Evolutionary conservation across 768 basidiomycete species (phyloP).

Genomic region (Kwoniella sp.): DNA sequence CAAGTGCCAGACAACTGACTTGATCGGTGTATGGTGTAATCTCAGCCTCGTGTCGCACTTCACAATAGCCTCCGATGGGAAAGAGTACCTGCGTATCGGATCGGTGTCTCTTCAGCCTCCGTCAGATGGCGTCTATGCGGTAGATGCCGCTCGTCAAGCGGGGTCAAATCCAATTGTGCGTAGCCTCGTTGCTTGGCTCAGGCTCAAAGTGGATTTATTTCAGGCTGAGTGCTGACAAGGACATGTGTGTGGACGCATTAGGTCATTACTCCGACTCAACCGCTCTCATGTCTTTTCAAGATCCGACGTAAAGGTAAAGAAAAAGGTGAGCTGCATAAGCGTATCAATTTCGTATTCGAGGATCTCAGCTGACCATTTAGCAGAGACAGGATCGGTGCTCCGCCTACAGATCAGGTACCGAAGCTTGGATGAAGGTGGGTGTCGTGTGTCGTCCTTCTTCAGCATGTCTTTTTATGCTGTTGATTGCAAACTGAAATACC

Average conservation of each 20-base stretch:
- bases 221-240: no score
- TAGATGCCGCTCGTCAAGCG: constrained; percentile 20
- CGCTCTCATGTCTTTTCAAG: constrained; percentile 78
- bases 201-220: no score
- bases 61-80: constrained; percentile 77
- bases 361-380: not conserved
- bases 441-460: not conserved
- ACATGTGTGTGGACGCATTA: constrained; percentile 47
- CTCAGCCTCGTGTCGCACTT: constrained; percentile 84
- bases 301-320: constrained; percentile 70
- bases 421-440: constrained; percentile 75
- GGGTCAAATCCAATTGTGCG: not conserved
- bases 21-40: no score
- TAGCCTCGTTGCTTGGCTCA: not conserved
- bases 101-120: constrained; percentile 31
- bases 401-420: constrained; percentile 71
- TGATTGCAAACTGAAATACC: no score
- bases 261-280: constrained; percentile 74
- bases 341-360: not conserved
- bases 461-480: no score
- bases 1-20: no score
- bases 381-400: constrained; percentile 23
- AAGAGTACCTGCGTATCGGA: constrained; percentile 73
- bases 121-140: constrained; percentile 18
- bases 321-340: constrained; percentile 6